Evolutionary conservation across 225 moss, liverwort and hornwort species (phyloP), one percentile per base, ranked within the genome.

Genomic region (Sphagnum tenellum): DNA sequence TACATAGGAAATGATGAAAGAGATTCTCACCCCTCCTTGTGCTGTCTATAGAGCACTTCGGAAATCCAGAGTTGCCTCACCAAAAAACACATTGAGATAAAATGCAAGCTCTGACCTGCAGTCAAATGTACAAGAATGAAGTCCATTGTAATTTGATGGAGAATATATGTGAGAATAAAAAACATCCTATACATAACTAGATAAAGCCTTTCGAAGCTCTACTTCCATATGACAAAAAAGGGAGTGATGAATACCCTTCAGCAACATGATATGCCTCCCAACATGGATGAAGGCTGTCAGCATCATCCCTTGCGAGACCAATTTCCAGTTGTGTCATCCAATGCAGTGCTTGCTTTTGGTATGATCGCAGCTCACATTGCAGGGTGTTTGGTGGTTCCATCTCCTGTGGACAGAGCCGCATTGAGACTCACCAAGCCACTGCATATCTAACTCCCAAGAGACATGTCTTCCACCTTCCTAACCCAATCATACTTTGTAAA

Each of bases 261-360:
- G 86, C 86, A 55, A 90, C 72, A 61, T 80, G 79, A 71, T 93
- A 88, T 5, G 88, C 81, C 76, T 90, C 93, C 90, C 93, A 93
- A 64, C 90, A 93, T 14, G 93, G 93, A 84, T 93, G 93, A 46
- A 93, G 89, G n/a, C 81, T 80, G 61, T 82, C 81, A 47, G 86
- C 88, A 65, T 88, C 84, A 70, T 86, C 86, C 48, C 76, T 64
- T 59, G 79, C 75, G 66, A 73, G 76, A 50, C 90, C 90, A 65
- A 80, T 76, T 70, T 94, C 93, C 69, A 88, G 81, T 65, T 74
- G 86, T 9, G 78, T 84, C 93, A 94, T 94, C 93, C 93, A 94
- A 59, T 73, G 75, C 47, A 90, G 81, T 50, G 93, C 90, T 77
- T 94, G 90, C 77, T 94, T 94, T 72, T 94, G 93, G 70, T 94